A percentile compares a stretch with the other conserved stretches of the same genome.
These are phyloP conservation scores for Pseudopediastrum boryanum DNA, from an alignment of 139 green algal species.

Conservation along the genomic window DNA sequence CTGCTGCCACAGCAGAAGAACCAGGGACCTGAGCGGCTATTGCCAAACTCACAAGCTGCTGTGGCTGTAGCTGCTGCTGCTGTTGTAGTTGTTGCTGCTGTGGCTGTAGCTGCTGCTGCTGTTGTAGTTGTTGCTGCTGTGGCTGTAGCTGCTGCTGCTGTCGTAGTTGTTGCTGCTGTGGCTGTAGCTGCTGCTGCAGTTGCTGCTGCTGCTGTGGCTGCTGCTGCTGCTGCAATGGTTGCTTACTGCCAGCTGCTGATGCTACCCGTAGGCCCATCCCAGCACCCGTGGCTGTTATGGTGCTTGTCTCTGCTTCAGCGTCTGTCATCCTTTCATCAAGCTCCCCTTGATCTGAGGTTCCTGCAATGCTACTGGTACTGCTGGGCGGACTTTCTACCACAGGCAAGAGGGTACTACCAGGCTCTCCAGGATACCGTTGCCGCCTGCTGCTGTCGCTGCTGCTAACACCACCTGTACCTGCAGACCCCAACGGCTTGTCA, in stretches of 20 bases:
- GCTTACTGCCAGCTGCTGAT: not conserved
- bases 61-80: not conserved
- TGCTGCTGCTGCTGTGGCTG: not conserved
- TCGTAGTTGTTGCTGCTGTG: not conserved
- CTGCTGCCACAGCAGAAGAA: no score
- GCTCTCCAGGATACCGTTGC: no score
- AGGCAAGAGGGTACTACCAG: not conserved
- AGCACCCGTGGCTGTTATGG: no score
- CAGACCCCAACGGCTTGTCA: not conserved
- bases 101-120: not conserved
- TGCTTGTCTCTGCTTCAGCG: no score
- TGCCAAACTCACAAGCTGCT: no score
- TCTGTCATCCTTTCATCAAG: no score
- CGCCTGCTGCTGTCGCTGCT: not conserved
- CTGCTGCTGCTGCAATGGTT: not conserved
- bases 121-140: not conserved
- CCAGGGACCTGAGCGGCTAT: no score
- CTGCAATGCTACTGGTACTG: not conserved
- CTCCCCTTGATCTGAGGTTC: no score
- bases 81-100: not conserved
- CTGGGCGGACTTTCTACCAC: not conserved
- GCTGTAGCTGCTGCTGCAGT: not conserved
- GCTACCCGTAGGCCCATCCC: not conserved
- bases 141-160: not conserved
- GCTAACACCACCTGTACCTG: not conserved